Evolutionary conservation across 2,329 filamentous ascomycete species (phyloP).

Genomic region (Monilinia fructigena): DNA sequence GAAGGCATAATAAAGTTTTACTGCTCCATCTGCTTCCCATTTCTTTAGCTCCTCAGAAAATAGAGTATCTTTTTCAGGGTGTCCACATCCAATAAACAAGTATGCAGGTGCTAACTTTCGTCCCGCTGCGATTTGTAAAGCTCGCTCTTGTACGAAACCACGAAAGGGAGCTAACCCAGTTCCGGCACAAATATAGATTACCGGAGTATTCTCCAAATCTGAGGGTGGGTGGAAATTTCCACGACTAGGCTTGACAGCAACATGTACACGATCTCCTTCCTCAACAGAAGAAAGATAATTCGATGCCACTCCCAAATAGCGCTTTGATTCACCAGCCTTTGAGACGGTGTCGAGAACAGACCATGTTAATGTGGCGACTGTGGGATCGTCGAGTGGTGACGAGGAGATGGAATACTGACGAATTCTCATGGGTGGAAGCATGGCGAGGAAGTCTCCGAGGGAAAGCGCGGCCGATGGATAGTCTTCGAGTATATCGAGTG

Average conservation of each 20-base stretch:
- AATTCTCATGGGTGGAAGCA: slow-evolving; percentile 74
- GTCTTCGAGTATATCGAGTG: slow-evolving; percentile 68
- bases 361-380: slow-evolving; percentile 62
- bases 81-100: slow-evolving; percentile 50
- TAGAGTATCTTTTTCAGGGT: slow-evolving; percentile 45
- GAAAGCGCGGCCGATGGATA: slow-evolving; percentile 60
- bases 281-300: slow-evolving; percentile 47
- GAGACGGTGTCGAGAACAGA: slow-evolving; percentile 52
- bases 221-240: slow-evolving; percentile 33
- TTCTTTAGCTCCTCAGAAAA: slow-evolving; percentile 44
- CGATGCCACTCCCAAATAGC: slow-evolving; percentile 48
- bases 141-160: slow-evolving; percentile 39
- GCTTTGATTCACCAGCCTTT: slow-evolving; percentile 38
- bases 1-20: slow-evolving; percentile 23
- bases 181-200: slow-evolving; percentile 40
- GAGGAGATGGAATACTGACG: slow-evolving; percentile 81
- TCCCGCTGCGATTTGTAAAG: slow-evolving; percentile 18
- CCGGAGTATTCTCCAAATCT: slow-evolving; percentile 37
- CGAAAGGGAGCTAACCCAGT: slow-evolving; percentile 39
- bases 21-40: slow-evolving; percentile 25
- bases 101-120: slow-evolving; percentile 38
- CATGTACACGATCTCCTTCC: slow-evolving; percentile 42
- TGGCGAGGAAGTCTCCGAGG: slow-evolving; percentile 64
- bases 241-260: slow-evolving; percentile 45
- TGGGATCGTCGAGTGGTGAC: slow-evolving; percentile 65